These are phyloP conservation scores for Telfairia occidentalis DNA, from an alignment of 331 rosid species.

Conservation along the genomic window DNA sequence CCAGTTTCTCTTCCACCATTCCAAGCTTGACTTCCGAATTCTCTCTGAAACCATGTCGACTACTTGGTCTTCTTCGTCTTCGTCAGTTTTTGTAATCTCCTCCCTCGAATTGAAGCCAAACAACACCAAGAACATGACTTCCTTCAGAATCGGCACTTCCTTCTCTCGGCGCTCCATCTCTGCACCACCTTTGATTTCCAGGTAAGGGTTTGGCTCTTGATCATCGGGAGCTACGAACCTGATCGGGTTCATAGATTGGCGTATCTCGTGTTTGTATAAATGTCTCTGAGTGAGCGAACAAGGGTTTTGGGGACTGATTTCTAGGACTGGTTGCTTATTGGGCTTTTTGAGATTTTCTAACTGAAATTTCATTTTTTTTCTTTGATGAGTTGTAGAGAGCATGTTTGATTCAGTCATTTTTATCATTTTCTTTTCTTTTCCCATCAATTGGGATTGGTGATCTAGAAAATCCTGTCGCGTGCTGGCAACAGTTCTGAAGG, in stretches of 20 bases:
- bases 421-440: neutral
- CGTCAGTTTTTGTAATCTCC: neutral
- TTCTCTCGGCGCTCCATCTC: neutral
- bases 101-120: neutral
- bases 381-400: neutral
- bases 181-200: neutral
- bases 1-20: neutral
- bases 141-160: neutral
- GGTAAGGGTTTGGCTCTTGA: neutral
- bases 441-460: neutral
- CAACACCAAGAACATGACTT: neutral
- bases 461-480: slow-evolving; percentile 30
- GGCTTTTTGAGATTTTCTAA: neutral
- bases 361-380: neutral
- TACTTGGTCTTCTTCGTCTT: neutral
- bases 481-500: slow-evolving; percentile 50
- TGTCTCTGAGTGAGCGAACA: neutral
- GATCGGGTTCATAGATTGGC: neutral
- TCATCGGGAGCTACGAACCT: neutral
- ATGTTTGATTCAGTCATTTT: neutral
- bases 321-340: neutral
- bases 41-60: neutral
- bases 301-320: neutral
- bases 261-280: neutral
- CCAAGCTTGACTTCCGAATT: neutral